Base-by-base conservation (phyloP, 2,329 filamentous ascomycete genomes). In the Stachybotrys echinatus region DNA sequence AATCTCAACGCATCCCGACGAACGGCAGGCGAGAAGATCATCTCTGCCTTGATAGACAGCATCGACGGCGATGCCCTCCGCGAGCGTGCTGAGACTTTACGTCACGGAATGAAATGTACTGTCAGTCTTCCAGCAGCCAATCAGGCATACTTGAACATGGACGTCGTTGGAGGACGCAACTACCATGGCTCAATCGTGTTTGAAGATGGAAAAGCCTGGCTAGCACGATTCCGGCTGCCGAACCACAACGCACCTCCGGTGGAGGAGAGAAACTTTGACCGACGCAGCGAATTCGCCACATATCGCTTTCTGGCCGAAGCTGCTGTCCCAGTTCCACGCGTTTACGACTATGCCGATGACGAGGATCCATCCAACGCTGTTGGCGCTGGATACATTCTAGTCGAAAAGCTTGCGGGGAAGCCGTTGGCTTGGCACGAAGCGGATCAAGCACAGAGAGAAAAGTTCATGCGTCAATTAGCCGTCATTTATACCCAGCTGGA, bases 171-270 rank as follows among this genome's bases (percentile, higher is more conserved):
- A 31, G 45, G 48, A 46, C 47, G 37, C 23, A 54, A 52, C 50
- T 54, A 47, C 45, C 50, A 54, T 54, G 50, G 40, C 48, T 42
- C 27, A 42, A 51, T 53, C 42, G 45, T 53, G 49, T 53, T 53
- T 47, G 48, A 50, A 48, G 50, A 54, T 49, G 50, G 52, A 43
- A 47, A 44, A 48, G 45, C 37, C 48, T 54, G 52, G 52, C 50
- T 54, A 43, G 52, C 50, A 50, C 50, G 50, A 47, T 54, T 54
- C 50, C 50, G 50, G 47, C 52, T 54, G 48, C 48, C 48, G 34
- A 54, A 50, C 50, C 50, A 48, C 48, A 52, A 48, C 31, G 40
- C 50, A 42, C 52, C 52, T 50, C 52, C 50, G 39, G 48, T 48
- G 23, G 50, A 54, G 46, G 50, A 48, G 50, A 46, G 52, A 44